Conservation (phyloP, 2,329 filamentous ascomycete species). For the Dactylellina leptospora region DNA sequence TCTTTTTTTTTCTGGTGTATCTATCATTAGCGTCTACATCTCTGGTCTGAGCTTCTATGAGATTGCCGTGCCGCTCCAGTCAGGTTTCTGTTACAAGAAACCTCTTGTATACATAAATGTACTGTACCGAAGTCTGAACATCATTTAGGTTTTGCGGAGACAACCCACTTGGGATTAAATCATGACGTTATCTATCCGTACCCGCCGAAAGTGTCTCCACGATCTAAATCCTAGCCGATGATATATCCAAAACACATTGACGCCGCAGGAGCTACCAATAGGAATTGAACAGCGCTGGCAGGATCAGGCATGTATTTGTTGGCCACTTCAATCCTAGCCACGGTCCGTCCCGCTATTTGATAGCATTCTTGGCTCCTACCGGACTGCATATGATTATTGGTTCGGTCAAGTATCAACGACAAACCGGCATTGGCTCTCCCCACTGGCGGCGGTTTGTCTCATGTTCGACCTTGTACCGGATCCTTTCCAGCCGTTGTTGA, state of each 20-base stretch:
- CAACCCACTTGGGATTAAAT: conserved; percentile 12
- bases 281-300: conserved; percentile 27
- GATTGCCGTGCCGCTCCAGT: too few relatives aligned
- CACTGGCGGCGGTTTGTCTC: too few relatives aligned
- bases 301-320: conserved; percentile 45
- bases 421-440: too few relatives aligned
- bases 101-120: too few relatives aligned
- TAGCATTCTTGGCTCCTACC: conserved; percentile 20
- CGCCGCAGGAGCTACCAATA: conserved; percentile 26
- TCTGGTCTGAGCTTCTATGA: not conserved
- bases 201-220: not conserved
- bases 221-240: conserved; percentile 2
- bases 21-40: conserved; percentile 5
- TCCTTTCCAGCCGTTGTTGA: too few relatives aligned
- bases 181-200: conserved; percentile 45
- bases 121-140: too few relatives aligned
- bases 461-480: too few relatives aligned
- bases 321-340: conserved; percentile 30
- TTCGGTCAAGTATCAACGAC: too few relatives aligned
- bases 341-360: conserved; percentile 51
- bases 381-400: conserved; percentile 9
- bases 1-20: conserved; percentile 10
- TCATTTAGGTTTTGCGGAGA: conserved; percentile 1
- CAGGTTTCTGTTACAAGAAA: too few relatives aligned
- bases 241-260: not conserved